phyloP scores from a whole-genome alignment of 352 stramenopile species.

The Peronospora belbahrii region DNA sequence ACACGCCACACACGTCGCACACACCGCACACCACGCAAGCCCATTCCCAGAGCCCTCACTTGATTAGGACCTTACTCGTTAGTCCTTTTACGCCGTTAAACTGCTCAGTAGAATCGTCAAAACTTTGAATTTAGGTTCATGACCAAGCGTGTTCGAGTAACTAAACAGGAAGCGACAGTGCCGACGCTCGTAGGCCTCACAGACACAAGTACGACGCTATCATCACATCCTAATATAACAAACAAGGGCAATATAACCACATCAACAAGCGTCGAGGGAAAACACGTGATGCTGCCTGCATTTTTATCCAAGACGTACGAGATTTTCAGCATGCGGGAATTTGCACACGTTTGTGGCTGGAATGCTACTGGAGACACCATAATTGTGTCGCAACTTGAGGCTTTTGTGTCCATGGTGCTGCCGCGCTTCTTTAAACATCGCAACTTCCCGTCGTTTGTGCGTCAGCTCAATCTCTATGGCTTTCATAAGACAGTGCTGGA shows the following conservation, averaged over 20 bases:
- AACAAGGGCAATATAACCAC: conserved; percentile 14
- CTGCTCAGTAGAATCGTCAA: conserved; percentile 6
- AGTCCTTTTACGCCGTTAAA: not conserved
- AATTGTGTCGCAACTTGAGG: conserved; percentile 84
- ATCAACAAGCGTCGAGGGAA: conserved; percentile 29
- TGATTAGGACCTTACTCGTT: conserved; percentile 1
- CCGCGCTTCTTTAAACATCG: conserved; percentile 89
- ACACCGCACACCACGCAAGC: too few species aligned
- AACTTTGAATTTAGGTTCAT: conserved; percentile 25
- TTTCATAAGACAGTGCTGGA: conserved; percentile 91
- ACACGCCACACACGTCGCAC: conserved; percentile 2
- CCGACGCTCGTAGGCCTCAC: not conserved
- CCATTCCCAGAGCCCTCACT: too few species aligned
- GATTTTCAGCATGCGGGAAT: conserved; percentile 87
- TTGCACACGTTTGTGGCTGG: conserved; percentile 84
- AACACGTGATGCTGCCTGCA: conserved; percentile 80
- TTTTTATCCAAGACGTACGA: conserved; percentile 92
- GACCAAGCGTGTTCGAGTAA: conserved; percentile 58
- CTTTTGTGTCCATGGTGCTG: conserved; percentile 79
- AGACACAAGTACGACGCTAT: conserved; percentile 1
- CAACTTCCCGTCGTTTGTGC: conserved; percentile 92
- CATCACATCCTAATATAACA: not conserved
- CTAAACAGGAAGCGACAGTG: conserved; percentile 19
- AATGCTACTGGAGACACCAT: conserved; percentile 88
- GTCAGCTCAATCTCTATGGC: conserved; percentile 91